A percentile compares a stretch with the other conserved stretches of the same genome.
These are phyloP conservation scores for Elaeis oleifera DNA, from an alignment of 202 grass and related monocot species.

Conservation along the genomic window DNA sequence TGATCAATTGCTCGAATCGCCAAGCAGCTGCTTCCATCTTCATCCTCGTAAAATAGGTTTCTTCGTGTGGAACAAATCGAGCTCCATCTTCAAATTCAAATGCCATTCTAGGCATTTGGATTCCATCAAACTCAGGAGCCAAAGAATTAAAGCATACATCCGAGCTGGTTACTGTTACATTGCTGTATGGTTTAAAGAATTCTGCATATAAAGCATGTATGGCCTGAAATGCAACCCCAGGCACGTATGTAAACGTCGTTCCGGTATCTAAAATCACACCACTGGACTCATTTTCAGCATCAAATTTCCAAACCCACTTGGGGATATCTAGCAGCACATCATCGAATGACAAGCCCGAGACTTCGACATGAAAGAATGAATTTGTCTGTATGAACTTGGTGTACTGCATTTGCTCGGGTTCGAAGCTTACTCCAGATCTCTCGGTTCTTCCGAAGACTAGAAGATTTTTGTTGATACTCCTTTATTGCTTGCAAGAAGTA, in stretches of 20 bases:
- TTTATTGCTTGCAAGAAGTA: not conserved
- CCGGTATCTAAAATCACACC: slow-evolving; percentile 3
- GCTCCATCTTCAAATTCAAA: slow-evolving; percentile 8
- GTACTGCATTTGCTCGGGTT: not conserved
- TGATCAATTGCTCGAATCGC: not conserved
- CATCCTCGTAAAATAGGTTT: slow-evolving; percentile 3
- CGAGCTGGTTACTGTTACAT: not conserved
- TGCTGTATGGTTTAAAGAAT: not conserved
- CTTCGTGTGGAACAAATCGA: not conserved
- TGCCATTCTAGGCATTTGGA: not conserved
- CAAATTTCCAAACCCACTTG: not conserved
- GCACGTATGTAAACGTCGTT: slow-evolving; percentile 3
- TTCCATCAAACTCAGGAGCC: not conserved
- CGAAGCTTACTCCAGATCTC: not conserved
- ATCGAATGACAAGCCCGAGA: not conserved
- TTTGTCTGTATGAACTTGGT: not conserved
- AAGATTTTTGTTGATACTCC: not conserved
- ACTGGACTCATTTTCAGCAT: not conserved
- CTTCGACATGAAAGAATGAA: not conserved
- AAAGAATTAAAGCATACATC: not conserved
- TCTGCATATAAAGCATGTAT: not conserved
- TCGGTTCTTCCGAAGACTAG: too few relatives aligned
- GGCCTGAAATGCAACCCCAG: not conserved
- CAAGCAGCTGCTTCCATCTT: not conserved
- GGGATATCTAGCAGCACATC: not conserved